Evolutionary conservation across 2,329 filamentous ascomycete genomes (phyloP), one percentile per base, ranked within the genome.

Genomic region (Epicoccum sorghinum): DNA sequence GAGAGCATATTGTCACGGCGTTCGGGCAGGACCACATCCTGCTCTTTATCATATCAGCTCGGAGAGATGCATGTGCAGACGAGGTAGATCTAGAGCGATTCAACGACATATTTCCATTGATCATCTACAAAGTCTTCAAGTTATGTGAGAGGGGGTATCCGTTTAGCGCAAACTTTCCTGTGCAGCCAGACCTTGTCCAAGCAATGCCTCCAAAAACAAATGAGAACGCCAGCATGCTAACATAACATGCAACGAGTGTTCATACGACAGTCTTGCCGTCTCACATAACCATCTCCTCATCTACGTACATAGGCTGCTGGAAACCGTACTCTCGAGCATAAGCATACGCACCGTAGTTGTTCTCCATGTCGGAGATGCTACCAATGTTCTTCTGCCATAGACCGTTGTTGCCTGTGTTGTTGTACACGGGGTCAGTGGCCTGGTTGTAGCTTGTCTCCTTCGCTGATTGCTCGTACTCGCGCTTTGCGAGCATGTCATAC

Each of bases 361-460:
- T 81, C 66, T 88, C 87, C 86, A 89, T 88, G 25, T 82, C 71
- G 32, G 68, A 50, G 7, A 73, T 61, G 42, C 62, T 72, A 70
- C 70, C 70, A 23, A 70, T 68, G 35, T 83, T 79, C 65, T 82
- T 81, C 50, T 76, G 75, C 52, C 77, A 75, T 71, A 82, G 55
- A 75, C 79, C 67, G 75, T 67, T 70, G 47, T 47, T 48, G 56
- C 64, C 73, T 58, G 55, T 42, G 29, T 58, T 60, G 36, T 74
- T 82, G 70, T 91, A 91, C n/a, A 88, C 88, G 0, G 89, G 89
- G 59, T 91, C 89, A 2, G 83, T 86, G 0, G 87, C 81, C 9
- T 79, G 79, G 13, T 76, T 81, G 74, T 87, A 88, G 36, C 12
- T 51, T 4, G 52, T 3, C 37, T 47, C 33, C 68, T 53, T 75